Base-by-base conservation (phyloP, 345 rosid genomes). In the Gossypium bickii region DNA sequence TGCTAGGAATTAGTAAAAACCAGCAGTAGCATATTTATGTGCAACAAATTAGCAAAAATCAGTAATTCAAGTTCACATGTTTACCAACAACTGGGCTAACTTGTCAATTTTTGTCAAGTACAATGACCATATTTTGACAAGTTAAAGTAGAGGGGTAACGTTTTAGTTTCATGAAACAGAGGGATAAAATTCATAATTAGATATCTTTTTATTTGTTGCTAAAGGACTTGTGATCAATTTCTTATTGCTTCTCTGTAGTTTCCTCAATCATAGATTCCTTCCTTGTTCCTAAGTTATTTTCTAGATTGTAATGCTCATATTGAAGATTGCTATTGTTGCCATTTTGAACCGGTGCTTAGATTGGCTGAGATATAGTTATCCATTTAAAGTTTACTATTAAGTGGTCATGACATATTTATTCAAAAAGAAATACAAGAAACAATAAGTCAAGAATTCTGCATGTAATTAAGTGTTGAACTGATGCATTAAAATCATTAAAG, bases 201-300 rank as follows among this genome's bases (percentile, higher is more conserved):
- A 34, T 48, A 48, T 53, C 22, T 53, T 53, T 16, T 53, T 17
- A 53, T 17, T n/a, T 17, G 58, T 49, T 65, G 29, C 56, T 12
- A 12, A 67, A 76, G 51, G 56, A 25, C 45, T 59, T 41, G 48
- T 56, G 70, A 29, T 56, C 44, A 47, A 72, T 16, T 70, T 70
- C 48, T 52, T 52, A 29, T 52, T 15, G 27, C 25, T 51, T 51
- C 15, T 48, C 13, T 22, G n/a, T 52, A 10, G 45, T 70, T 69
- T 51, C 24, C 34, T 47, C 61, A 6, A 29, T 52, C n/a, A 29
- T 29, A 9, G 27, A 51, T 5, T 16, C 59, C 16, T 25, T 51
- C 45, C 51, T 59, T 2, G 0, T 51, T 69, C 16, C n/a, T 4
- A 51, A 25, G 43, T 49, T 27, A 27, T 18, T 41, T 12, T 67